A percentile compares a stretch with the other conserved stretches of the same genome.
Evolutionary conservation across 768 basidiomycete species (phyloP).

Genomic region (Pseudohyphozyma bogoriensis): DNA sequence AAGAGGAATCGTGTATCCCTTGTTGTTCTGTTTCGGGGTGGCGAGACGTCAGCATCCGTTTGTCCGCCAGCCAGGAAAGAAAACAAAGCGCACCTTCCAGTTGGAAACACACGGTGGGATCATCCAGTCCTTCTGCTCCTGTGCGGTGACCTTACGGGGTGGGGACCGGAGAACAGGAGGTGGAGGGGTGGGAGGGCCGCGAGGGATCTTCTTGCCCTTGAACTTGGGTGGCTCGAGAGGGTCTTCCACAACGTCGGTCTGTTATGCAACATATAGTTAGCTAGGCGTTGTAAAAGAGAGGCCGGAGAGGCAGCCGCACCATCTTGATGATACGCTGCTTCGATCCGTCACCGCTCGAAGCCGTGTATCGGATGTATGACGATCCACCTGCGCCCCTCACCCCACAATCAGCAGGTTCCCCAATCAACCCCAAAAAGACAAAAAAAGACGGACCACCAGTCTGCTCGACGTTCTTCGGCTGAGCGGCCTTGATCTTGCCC

Average conservation of each 20-base stretch:
- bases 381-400: slow-evolving; percentile 42
- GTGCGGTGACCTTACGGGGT: slow-evolving; percentile 86
- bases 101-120: slow-evolving; percentile 99
- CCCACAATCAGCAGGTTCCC: neutral
- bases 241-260: slow-evolving; percentile 79
- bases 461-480: slow-evolving; percentile 88
- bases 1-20: slow-evolving; percentile 96
- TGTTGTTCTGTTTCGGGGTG: slow-evolving; percentile 62
- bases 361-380: slow-evolving; percentile 89
- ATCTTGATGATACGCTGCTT: slow-evolving; percentile 98
- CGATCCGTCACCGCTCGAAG: slow-evolving; percentile 50
- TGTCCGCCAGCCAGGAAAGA: neutral
- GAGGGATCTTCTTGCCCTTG: slow-evolving; percentile 97
- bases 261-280: neutral
- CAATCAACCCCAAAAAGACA: neutral
- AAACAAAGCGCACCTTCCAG: slow-evolving; percentile 54
- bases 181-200: slow-evolving; percentile 91
- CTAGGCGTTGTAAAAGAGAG: neutral
- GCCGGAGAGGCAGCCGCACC: slow-evolving; percentile 42
- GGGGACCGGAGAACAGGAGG: slow-evolving; percentile 91
- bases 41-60: neutral
- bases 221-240: slow-evolving; percentile 93
- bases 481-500: slow-evolving; percentile 95
- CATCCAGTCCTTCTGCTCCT: slow-evolving; percentile 99
- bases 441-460: no score